Base-by-base conservation (phyloP, 1,284 basidiomycete genomes). In the Wallemia hederae region DNA sequence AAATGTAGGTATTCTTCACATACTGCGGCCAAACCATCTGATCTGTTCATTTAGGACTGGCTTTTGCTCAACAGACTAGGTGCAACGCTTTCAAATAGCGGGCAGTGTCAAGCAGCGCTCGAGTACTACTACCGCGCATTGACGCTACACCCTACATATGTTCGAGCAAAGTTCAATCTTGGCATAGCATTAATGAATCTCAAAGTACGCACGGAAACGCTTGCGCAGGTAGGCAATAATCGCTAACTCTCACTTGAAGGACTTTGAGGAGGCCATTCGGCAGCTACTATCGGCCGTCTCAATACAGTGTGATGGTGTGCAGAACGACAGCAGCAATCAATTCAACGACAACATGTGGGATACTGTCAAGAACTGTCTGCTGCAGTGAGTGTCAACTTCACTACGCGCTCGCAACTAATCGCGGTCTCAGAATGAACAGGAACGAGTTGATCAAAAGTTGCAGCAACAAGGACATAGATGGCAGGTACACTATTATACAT, bases 41-140 rank as follows among this genome's bases (percentile, higher is more conserved):
- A 22, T 55, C 49, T n/a, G n/a, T 9, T 55, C 33, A 2, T 33
- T 33, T 60, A 90, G 85, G 92, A 99, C 68, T 96, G 88, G 84
- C 73, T 92, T 58, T 72, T 99, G 63, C 96, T 90, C 72, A 98
- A 98, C 69, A 80, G 92, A 25, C 84, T 97, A 26, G 92, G 92
- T 17, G 92, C 92, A 19, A 97, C 91, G 1, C 80, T 96, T 68
- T 90, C 90, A 58, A 98, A 98, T 69, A 84, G 80, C 65, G 91
- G 92, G 0, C 76, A 77, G 59, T 80, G 86, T 22, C 79, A 80
- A 55, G 81, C 88, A 63, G 91, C 94, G 9, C 75, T 96, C 19
- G 74, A 83, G 64, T 96, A 88, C 71, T 98, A 98, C 71, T 80
- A 83, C 67, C 80, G 80, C 59, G 94, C 92, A 1, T 75, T 98